phyloP scores from a whole-genome alignment of 148 eudicot genomes.

The Chenopodium suecicum region DNA sequence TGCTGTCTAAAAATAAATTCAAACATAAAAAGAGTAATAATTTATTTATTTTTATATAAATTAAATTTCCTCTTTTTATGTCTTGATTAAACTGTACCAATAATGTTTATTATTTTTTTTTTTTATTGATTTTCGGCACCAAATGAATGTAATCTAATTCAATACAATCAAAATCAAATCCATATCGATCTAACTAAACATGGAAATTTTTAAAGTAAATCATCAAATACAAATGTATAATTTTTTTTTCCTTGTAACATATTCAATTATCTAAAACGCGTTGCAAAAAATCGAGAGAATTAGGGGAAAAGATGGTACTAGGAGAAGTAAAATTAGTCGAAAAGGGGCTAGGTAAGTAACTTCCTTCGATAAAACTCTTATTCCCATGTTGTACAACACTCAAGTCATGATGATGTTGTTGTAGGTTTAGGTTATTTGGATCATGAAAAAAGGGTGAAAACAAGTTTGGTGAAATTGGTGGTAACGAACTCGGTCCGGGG shows the following conservation, averaged over 20 bases:
- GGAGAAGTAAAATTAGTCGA: conserved; percentile 52
- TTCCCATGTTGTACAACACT: conserved; percentile 33
- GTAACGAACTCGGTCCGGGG: conserved; percentile 63
- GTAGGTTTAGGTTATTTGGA: conserved; percentile 31
- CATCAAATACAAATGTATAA: background rate
- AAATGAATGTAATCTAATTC: background rate
- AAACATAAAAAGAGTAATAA: too few species aligned
- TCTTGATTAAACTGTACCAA: too few species aligned
- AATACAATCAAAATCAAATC: background rate
- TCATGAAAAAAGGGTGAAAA: conserved; percentile 60
- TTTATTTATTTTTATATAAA: too few species aligned
- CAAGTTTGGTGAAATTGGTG: conserved; percentile 58
- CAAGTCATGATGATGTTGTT: conserved; percentile 4
- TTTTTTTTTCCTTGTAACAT: background rate
- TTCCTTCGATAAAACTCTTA: conserved; percentile 28
- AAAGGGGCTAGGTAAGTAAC: conserved; percentile 53
- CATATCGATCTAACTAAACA: background rate
- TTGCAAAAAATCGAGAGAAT: conserved; percentile 65
- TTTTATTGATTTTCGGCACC: background rate
- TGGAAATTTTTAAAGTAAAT: background rate
- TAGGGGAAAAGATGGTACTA: conserved; percentile 52
- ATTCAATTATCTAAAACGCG: conserved; percentile 40
- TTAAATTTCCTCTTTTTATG: background rate
- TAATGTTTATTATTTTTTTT: too few species aligned
- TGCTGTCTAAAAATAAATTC: too few species aligned